A percentile compares a stretch with the other conserved stretches of the same genome.
Evolutionary conservation across 2,329 filamentous ascomycete species (phyloP).

Genomic region (Paraphaeosphaeria sporulosa): DNA sequence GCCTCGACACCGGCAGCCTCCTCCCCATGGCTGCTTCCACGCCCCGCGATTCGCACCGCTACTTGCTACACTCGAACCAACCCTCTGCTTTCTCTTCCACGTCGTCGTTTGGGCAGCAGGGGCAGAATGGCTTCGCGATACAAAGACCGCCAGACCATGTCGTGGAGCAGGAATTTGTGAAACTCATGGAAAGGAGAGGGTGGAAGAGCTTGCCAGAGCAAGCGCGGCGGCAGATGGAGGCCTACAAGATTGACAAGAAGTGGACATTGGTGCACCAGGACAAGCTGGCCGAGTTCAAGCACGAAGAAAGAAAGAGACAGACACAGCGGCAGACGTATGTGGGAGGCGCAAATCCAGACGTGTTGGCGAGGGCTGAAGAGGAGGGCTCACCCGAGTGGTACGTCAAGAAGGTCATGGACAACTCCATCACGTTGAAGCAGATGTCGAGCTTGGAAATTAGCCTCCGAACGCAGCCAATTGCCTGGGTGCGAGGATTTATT

Average conservation of each 20-base stretch:
- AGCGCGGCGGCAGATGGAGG: conserved; percentile 93
- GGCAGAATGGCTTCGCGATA: conserved; percentile 66
- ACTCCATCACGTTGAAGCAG: conserved; percentile 89
- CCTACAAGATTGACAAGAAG: conserved; percentile 92
- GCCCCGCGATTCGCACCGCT: conserved; percentile 53
- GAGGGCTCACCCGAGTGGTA: conserved; percentile 99
- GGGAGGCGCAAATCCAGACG: conserved; percentile 64
- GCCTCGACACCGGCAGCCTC: conserved; percentile 49
- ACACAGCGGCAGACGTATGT: conserved; percentile 70
- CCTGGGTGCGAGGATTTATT: conserved; percentile 94
- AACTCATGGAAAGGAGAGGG: conserved; percentile 95
- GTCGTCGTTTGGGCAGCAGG: conserved; percentile 59
- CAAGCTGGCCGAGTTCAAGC: conserved; percentile 89
- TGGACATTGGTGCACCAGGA: conserved; percentile 98
- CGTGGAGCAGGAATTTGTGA: conserved; percentile 89
- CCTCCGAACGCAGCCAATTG: conserved; percentile 93
- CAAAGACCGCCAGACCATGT: conserved; percentile 78
- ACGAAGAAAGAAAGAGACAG: conserved; percentile 86
- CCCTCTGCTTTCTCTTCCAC: conserved; percentile 58
- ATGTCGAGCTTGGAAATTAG: conserved; percentile 94
- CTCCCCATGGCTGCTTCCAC: conserved; percentile 47
- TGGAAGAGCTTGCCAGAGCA: conserved; percentile 98
- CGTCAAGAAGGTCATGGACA: conserved; percentile 95
- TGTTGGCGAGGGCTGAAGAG: conserved; percentile 84
- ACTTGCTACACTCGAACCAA: conserved; percentile 52